These are phyloP conservation scores for Termitomyces sp. DNA, from an alignment of 768 basidiomycete genomes.

Conservation along the genomic window DNA sequence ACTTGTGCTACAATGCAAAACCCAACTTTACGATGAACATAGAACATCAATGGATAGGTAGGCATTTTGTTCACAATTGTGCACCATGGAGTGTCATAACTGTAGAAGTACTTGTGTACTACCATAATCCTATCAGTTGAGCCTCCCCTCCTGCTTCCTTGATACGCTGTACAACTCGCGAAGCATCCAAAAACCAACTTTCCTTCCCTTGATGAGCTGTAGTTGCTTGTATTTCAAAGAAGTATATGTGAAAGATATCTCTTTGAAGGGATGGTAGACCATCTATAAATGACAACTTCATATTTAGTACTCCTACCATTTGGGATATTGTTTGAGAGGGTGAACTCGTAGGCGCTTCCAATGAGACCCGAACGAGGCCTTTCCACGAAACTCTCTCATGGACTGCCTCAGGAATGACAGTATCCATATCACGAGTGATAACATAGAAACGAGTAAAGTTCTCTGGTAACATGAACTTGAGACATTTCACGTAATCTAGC, in stretches of 20 bases:
- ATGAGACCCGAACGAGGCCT: background rate
- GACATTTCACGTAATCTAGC: background rate
- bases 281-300: background rate
- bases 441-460: background rate
- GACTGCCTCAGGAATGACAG: background rate
- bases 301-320: background rate
- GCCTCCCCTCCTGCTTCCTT: background rate
- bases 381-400: background rate
- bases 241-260: background rate
- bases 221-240: background rate
- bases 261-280: background rate
- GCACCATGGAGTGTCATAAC: too few relatives aligned
- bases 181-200: background rate
- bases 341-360: background rate
- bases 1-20: too few relatives aligned
- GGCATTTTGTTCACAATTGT: too few relatives aligned
- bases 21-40: too few relatives aligned
- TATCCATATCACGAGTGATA: background rate
- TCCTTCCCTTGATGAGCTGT: background rate
- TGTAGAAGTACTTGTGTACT: background rate
- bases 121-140: background rate
- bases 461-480: background rate
- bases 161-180: background rate
- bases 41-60: too few relatives aligned
- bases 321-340: background rate